Evolutionary conservation across 768 basidiomycete species (phyloP).

Genomic region (Mrakia blollopis): DNA sequence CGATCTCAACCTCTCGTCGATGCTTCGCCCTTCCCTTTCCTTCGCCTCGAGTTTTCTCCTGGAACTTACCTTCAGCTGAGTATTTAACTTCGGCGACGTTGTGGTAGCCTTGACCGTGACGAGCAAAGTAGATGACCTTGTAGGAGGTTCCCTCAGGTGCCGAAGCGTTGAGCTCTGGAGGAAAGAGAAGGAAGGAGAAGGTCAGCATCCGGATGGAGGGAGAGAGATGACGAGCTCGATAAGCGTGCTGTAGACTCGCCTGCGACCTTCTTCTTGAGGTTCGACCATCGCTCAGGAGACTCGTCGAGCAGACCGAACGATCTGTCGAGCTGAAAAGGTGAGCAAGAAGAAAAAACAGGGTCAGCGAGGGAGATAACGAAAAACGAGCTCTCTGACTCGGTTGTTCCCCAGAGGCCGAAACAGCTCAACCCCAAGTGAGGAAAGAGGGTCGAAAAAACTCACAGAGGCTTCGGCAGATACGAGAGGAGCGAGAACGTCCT

Average conservation of each 20-base stretch:
- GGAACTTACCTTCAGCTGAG: not conserved
- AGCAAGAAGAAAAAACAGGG: not conserved
- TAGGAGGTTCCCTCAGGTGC: not conserved
- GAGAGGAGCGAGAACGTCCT: conserved; percentile 20
- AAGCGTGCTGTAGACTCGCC: not conserved
- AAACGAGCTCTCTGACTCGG: not conserved
- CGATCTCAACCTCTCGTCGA: not conserved
- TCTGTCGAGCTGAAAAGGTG: conserved; percentile 12
- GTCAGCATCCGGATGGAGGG: not conserved
- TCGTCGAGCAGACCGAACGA: conserved; percentile 27
- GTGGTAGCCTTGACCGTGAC: conserved; percentile 30
- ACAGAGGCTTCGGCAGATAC: conserved; percentile 9
- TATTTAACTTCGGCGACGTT: conserved; percentile 29
- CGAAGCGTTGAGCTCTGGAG: conserved; percentile 12
- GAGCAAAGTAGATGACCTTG: conserved; percentile 26
- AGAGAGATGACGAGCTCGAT: not conserved
- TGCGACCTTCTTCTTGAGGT: conserved; percentile 6
- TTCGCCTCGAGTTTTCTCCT: not conserved
- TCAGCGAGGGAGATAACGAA: not conserved
- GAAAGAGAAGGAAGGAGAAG: not conserved
- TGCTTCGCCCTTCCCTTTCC: not conserved
- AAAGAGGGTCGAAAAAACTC: not conserved
- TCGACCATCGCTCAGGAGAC: conserved; percentile 17
- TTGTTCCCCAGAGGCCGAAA: not conserved
- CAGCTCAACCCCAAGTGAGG: not conserved